Conservation (phyloP, 345 rosid species). For the Adansonia digitata region DNA sequence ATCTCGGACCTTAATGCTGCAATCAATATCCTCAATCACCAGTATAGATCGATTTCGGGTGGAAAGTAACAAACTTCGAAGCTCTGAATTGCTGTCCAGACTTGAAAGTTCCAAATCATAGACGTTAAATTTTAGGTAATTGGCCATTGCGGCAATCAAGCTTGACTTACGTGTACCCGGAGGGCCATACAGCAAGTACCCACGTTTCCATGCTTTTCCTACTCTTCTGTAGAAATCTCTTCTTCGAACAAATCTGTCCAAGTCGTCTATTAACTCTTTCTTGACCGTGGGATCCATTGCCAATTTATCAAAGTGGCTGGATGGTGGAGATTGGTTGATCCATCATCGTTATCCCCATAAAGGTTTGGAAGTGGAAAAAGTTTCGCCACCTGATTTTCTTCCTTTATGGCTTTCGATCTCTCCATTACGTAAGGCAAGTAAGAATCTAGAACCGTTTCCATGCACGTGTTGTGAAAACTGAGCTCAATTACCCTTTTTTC, state of each 20-base stretch:
- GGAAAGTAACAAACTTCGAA: background rate
- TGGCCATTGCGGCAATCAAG: slow-evolving; percentile 22
- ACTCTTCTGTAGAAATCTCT: slow-evolving; percentile 13
- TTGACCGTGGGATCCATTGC: slow-evolving; percentile 21
- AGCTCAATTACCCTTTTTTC: background rate
- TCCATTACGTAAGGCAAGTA: background rate
- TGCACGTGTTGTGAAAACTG: background rate
- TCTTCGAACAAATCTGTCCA: slow-evolving; percentile 25
- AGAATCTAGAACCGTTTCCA: background rate
- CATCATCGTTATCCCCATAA: background rate
- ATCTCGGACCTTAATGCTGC: background rate
- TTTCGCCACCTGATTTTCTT: slow-evolving; percentile 16
- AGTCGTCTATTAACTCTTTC: slow-evolving; percentile 17
- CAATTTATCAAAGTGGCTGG: slow-evolving; percentile 29
- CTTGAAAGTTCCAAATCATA: slow-evolving; percentile 21
- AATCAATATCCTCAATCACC: slow-evolving; percentile 4
- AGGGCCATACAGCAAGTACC: slow-evolving; percentile 21
- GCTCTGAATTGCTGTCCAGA: background rate
- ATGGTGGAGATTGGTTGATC: slow-evolving; percentile 24
- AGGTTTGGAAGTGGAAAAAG: background rate
- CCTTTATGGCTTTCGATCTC: background rate
- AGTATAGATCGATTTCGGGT: slow-evolving; percentile 1
- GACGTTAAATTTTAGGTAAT: slow-evolving; percentile 23
- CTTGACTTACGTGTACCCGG: slow-evolving; percentile 28
- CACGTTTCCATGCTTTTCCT: slow-evolving; percentile 28